A percentile compares a stretch with the other conserved stretches of the same genome.
Evolutionary conservation across 1,139 yeast species (phyloP).

Genomic region (Arxiozyma slooffiae): DNA sequence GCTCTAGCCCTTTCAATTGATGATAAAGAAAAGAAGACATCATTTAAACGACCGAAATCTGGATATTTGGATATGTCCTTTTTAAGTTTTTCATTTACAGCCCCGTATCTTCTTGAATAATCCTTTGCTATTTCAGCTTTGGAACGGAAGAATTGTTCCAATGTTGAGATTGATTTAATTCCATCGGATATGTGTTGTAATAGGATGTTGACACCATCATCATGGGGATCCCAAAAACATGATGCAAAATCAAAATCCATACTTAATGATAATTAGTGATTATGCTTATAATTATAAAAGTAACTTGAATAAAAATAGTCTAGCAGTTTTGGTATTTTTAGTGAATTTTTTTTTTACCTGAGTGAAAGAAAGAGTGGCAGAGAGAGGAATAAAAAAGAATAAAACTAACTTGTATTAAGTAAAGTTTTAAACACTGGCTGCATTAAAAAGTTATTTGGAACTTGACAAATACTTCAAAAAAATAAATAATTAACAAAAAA

Average conservation of each 20-base stretch:
- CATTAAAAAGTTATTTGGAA: too few relatives aligned
- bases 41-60: constrained; percentile 23
- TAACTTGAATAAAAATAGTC: too few relatives aligned
- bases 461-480: too few relatives aligned
- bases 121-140: constrained; percentile 28
- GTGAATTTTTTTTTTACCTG: too few relatives aligned
- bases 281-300: too few relatives aligned
- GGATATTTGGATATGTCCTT: constrained; percentile 16
- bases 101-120: constrained; percentile 27
- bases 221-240: constrained; percentile 31
- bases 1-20: constrained; percentile 21
- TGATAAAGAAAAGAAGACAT: constrained; percentile 12
- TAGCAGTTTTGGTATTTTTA: too few relatives aligned
- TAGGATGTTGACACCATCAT: constrained; percentile 25
- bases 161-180: constrained; percentile 19
- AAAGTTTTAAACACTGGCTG: too few relatives aligned
- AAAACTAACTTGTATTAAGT: too few relatives aligned
- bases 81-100: constrained; percentile 22
- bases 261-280: not conserved
- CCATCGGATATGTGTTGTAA: constrained; percentile 25
- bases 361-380: too few relatives aligned
- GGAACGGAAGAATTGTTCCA: constrained; percentile 23
- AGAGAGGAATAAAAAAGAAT: too few relatives aligned
- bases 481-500: too few relatives aligned
- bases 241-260: constrained; percentile 25